phyloP scores from a whole-genome alignment of 2,329 filamentous ascomycete genomes.

The Nectriaceae sp. region DNA sequence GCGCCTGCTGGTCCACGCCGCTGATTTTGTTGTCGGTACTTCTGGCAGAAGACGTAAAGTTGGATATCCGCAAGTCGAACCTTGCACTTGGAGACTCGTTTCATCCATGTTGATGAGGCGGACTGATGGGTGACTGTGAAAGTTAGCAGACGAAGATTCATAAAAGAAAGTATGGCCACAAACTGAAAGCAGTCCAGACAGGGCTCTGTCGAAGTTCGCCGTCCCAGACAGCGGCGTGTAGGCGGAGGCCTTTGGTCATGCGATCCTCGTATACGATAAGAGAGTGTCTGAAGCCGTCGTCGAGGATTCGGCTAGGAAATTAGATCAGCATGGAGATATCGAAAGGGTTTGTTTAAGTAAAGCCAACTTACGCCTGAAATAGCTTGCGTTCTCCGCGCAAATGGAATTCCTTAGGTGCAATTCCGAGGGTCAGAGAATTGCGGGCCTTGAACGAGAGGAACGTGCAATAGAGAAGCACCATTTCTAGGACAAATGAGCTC shows the following conservation, averaged over 20 bases:
- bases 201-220: constrained; percentile 56
- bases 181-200: constrained; percentile 66
- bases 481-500: constrained; percentile 42
- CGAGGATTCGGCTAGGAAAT: constrained; percentile 52
- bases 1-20: constrained; percentile 48
- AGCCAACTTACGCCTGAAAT: constrained; percentile 55
- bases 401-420: constrained; percentile 48
- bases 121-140: constrained; percentile 54
- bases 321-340: constrained; percentile 9
- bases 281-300: constrained; percentile 55
- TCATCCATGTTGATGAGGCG: constrained; percentile 51
- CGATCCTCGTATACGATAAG: constrained; percentile 56
- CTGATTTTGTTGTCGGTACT: constrained; percentile 55
- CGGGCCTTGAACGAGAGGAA: constrained; percentile 59
- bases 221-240: constrained; percentile 59
- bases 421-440: constrained; percentile 44
- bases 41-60: constrained; percentile 60
- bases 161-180: constrained; percentile 16
- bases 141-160: background rate
- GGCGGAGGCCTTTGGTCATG: constrained; percentile 49
- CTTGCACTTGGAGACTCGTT: constrained; percentile 46
- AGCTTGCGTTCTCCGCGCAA: constrained; percentile 51
- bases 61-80: constrained; percentile 57
- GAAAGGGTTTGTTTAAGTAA: background rate
- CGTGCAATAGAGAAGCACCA: constrained; percentile 60